Evolutionary conservation across 768 basidiomycete species (phyloP).

Genomic region (Asterophora parasitica): DNA sequence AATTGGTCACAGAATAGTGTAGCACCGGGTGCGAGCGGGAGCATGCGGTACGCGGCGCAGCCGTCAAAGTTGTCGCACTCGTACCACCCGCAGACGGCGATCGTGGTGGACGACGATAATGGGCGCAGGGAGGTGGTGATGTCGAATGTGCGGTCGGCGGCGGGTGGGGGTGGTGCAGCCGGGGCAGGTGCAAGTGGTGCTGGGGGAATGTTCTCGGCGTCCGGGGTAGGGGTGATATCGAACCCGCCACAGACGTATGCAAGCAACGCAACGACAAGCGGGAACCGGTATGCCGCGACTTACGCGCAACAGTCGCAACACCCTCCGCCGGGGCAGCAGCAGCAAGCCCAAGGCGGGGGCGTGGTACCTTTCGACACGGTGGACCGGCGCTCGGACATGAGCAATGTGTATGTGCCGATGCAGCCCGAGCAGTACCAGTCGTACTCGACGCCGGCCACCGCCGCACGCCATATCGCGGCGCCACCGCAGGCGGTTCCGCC

Average conservation of each 20-base stretch:
- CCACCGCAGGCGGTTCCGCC: conserved; percentile 49
- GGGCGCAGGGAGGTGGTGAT: conserved; percentile 65
- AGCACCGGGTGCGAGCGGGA: background rate
- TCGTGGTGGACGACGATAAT: conserved; percentile 61
- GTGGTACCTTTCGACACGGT: conserved; percentile 52
- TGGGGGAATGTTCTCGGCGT: conserved; percentile 37
- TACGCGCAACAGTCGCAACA: conserved; percentile 36
- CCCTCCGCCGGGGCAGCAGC: conserved; percentile 32
- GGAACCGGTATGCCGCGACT: conserved; percentile 56
- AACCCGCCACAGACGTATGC: conserved; percentile 75
- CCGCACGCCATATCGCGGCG: conserved; percentile 43
- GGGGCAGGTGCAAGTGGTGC: conserved; percentile 27
- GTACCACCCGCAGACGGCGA: conserved; percentile 60
- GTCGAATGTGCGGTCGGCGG: conserved; percentile 70
- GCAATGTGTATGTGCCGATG: conserved; percentile 72
- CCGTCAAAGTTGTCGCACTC: conserved; percentile 62
- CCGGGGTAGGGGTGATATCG: conserved; percentile 54
- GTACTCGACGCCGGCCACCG: conserved; percentile 38
- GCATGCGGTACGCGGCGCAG: conserved; percentile 54
- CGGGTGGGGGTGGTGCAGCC: conserved; percentile 40
- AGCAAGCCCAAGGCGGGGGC: conserved; percentile 24
- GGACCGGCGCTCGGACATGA: conserved; percentile 60
- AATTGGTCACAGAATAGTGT: conserved; percentile 44
- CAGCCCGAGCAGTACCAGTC: conserved; percentile 75
- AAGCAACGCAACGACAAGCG: conserved; percentile 44